Conservation (phyloP, 352 stramenopile species). For the Aphanomyces cochlioides region DNA sequence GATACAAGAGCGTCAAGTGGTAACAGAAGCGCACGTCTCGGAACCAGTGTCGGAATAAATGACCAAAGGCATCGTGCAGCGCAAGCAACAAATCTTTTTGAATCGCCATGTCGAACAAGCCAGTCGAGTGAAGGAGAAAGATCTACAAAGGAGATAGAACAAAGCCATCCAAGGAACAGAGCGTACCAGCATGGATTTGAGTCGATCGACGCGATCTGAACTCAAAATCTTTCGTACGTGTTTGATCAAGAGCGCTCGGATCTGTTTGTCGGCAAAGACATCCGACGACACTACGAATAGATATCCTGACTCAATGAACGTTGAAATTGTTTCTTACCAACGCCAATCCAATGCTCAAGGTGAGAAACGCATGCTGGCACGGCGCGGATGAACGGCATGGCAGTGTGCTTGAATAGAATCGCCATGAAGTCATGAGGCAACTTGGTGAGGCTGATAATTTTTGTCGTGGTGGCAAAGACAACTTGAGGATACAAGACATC, state of each 20-base stretch:
- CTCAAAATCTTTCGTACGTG: conserved; percentile 1
- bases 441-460: conserved; percentile 16
- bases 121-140: conserved; percentile 18
- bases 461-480: conserved; percentile 18
- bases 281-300: conserved; percentile 3
- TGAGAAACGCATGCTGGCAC: conserved; percentile 4
- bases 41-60: conserved; percentile 79
- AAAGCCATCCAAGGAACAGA: neutral
- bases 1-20: conserved; percentile 75
- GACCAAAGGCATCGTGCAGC: conserved; percentile 50
- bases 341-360: conserved; percentile 14
- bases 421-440: neutral
- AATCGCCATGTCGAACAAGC: conserved; percentile 35
- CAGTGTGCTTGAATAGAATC: conserved; percentile 17
- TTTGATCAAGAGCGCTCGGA: conserved; percentile 1
- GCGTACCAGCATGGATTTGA: conserved; percentile 21
- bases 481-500: conserved; percentile 19
- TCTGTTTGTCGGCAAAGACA: neutral
- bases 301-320: neutral
- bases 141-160: neutral
- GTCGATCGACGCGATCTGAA: conserved; percentile 20
- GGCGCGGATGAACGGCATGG: neutral
- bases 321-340: neutral
- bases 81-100: conserved; percentile 50
- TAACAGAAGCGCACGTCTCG: conserved; percentile 81